These are phyloP conservation scores for Breynia disticha DNA, from an alignment of 441 rosid genomes.

Conservation along the genomic window DNA sequence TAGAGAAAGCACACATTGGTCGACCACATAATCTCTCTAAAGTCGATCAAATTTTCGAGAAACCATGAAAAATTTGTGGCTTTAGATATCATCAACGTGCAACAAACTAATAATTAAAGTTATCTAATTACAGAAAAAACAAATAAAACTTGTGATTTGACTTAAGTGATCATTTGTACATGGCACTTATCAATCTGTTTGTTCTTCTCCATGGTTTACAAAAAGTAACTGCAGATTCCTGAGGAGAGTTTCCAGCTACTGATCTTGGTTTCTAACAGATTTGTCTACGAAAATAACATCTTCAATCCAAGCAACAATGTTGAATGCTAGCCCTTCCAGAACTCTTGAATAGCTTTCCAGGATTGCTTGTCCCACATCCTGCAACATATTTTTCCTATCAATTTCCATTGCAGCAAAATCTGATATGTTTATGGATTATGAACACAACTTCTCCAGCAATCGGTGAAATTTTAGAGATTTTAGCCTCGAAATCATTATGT, in stretches of 20 bases:
- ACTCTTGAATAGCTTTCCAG: constrained; percentile 94
- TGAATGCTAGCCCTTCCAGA: constrained; percentile 89
- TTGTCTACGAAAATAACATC: constrained; percentile 78
- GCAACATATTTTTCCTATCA: constrained; percentile 13
- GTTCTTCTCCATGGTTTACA: too few relatives aligned
- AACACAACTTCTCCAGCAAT: not conserved
- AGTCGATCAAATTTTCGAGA: too few relatives aligned
- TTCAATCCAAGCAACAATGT: constrained; percentile 90
- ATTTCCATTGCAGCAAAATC: not conserved
- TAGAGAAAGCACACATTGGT: too few relatives aligned
- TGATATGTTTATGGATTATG: too few relatives aligned
- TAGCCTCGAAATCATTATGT: too few relatives aligned
- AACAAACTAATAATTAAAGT: not conserved
- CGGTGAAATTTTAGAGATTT: too few relatives aligned
- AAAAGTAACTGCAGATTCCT: not conserved
- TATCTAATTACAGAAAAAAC: not conserved
- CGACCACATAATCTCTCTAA: too few relatives aligned
- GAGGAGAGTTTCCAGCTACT: constrained; percentile 3
- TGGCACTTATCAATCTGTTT: too few relatives aligned
- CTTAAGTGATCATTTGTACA: not conserved
- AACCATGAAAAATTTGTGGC: too few relatives aligned
- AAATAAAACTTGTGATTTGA: not conserved
- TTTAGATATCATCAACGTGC: too few relatives aligned
- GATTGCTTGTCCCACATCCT: constrained; percentile 92
- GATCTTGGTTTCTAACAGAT: constrained; percentile 42